Conservation (phyloP, 208 protist genomes). For the Sergeia podlipaevii region DNA sequence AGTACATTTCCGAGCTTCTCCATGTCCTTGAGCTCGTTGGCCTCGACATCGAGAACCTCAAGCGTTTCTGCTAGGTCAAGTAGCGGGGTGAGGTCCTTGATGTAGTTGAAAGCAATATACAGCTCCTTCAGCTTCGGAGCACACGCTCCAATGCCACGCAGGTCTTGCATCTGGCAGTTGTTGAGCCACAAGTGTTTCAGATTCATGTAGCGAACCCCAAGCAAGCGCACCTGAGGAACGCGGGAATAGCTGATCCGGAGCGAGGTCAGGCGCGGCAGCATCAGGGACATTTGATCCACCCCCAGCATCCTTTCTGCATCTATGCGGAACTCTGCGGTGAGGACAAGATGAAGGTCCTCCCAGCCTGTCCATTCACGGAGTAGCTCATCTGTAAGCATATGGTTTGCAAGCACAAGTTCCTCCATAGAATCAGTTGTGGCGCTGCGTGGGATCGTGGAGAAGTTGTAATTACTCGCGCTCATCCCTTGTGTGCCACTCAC, state of each 20-base stretch:
- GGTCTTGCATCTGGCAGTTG: constrained; percentile 54
- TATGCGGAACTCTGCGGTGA: constrained; percentile 57
- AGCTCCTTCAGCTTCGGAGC: constrained; percentile 67
- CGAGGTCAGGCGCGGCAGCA: constrained; percentile 51
- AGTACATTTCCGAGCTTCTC: constrained; percentile 26
- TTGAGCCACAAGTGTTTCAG: constrained; percentile 79
- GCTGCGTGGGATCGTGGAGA: too few species aligned
- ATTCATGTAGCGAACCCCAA: constrained; percentile 54
- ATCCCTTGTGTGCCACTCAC: too few species aligned
- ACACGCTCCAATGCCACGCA: constrained; percentile 65
- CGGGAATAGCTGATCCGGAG: constrained; percentile 65
- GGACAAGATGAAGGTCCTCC: constrained; percentile 68
- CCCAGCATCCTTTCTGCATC: constrained; percentile 52
- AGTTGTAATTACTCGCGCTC: too few species aligned
- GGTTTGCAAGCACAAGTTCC: too few species aligned
- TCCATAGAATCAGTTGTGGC: too few species aligned
- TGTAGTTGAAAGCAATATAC: constrained; percentile 82
- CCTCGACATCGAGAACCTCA: constrained; percentile 84
- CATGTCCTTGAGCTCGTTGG: constrained; percentile 59
- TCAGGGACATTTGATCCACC: constrained; percentile 44
- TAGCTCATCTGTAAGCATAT: constrained; percentile 52
- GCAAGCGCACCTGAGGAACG: constrained; percentile 60
- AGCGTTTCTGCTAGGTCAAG: constrained; percentile 62
- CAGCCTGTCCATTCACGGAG: constrained; percentile 71
- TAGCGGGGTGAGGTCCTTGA: constrained; percentile 55